Base-by-base conservation (phyloP, 2,329 filamentous ascomycete genomes). In the Stagonosporopsis chrysanthemi region DNA sequence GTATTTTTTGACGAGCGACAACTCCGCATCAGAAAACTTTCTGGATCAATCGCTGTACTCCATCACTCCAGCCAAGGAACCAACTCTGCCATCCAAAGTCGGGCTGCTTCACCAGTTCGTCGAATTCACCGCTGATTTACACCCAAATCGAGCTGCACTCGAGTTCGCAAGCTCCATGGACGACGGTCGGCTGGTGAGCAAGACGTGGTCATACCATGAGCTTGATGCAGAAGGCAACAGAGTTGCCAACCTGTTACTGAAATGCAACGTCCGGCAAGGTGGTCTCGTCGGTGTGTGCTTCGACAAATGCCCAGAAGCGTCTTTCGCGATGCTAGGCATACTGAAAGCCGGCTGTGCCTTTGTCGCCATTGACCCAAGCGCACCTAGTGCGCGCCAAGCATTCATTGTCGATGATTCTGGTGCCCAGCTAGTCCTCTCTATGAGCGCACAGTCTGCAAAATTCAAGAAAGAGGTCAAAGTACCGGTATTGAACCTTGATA, bases 291-390 rank as follows among this genome's bases (percentile, higher is more conserved):
- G 87, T 0, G 83, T 94, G 8, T 92, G 90, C 69, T 96, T 96
- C 67, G 87, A 92, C 53, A 96, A 96, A 71, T 93, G 89, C 59
- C 88, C 92, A 0, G 89, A 94, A 69, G 92, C 91, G 0, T 93
- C 91, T 35, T 91, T 95, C 66, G 84, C 89, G 0, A 92, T 96
- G 36, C 79, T 96, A 1, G 92, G 91, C 1, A 88, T 95, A 51
- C 78, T 96, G 29, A 96, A 96, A 72, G 86, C 89, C 6, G 92
- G 92, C 0, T 93, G 89, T 70, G 86, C 89, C 1, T 96, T 93
- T 73, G 82, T 96, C 15, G 91, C 92, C 0, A 82, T 96, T 9
- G 92, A 96, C 69, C 88, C 90, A 0, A 83, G 83, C 0, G 89
- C 92, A 0, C 92, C 92, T 0, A 78, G 80, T 3, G 83, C 88